A percentile compares a stretch with the other conserved stretches of the same genome.
phyloP scores from a whole-genome alignment of 2,329 filamentous ascomycete genomes.

The Helotiales sp. region DNA sequence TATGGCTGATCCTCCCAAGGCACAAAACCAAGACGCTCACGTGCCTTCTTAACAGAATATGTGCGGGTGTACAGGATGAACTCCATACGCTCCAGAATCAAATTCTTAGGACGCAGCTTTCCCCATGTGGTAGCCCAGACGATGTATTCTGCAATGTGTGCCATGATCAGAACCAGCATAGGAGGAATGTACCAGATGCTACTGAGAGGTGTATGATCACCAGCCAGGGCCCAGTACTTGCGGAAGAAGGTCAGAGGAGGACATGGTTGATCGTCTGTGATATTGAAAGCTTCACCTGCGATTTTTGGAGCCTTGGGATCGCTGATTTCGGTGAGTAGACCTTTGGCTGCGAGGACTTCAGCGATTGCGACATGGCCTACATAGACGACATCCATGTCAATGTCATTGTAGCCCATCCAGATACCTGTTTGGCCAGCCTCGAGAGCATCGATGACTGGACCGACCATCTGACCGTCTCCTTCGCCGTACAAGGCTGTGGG shows the following conservation, averaged over 20 bases:
- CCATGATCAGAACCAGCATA: slow-evolving; percentile 29
- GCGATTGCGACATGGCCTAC: slow-evolving; percentile 42
- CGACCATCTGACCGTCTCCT: slow-evolving; percentile 44
- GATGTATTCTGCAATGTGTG: slow-evolving; percentile 30
- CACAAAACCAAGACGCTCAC: slow-evolving; percentile 28
- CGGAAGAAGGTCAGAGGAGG: slow-evolving; percentile 33
- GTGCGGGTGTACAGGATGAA: slow-evolving; percentile 35
- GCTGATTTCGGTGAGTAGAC: slow-evolving; percentile 24
- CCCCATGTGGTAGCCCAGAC: slow-evolving; percentile 29
- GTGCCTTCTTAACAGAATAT: slow-evolving; percentile 32
- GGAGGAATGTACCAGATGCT: slow-evolving; percentile 33
- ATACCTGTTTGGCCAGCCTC: slow-evolving; percentile 55
- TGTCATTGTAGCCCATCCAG: slow-evolving; percentile 57
- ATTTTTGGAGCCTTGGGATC: slow-evolving; percentile 27
- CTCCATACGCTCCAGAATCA: slow-evolving; percentile 33
- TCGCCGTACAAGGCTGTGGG: slow-evolving; percentile 59
- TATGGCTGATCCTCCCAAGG: slow-evolving; percentile 32
- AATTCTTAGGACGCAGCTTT: slow-evolving; percentile 26
- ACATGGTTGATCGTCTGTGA: slow-evolving; percentile 33
- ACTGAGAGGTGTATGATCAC: slow-evolving; percentile 29
- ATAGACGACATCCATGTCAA: slow-evolving; percentile 49
- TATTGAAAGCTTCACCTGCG: slow-evolving; percentile 35
- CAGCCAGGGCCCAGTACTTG: slow-evolving; percentile 32
- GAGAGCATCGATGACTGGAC: slow-evolving; percentile 49
- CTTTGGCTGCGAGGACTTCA: slow-evolving; percentile 52